A percentile compares a stretch with the other conserved stretches of the same genome.
phyloP scores from a whole-genome alignment of 441 rosid species.

The Eruca vesicaria region DNA sequence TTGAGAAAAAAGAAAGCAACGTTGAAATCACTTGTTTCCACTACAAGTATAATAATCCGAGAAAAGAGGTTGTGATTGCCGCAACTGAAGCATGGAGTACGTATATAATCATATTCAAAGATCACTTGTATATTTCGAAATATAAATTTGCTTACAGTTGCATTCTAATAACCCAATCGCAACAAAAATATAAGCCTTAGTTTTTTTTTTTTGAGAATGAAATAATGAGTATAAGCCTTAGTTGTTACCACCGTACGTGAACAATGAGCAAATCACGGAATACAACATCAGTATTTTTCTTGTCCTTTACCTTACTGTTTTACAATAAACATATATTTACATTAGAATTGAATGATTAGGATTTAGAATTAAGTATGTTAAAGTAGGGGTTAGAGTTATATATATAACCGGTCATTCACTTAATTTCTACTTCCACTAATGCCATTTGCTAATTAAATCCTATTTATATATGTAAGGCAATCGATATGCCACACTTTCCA shows the following conservation, averaged over 20 bases:
- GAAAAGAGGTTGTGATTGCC: conserved; percentile 30
- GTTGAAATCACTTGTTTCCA: background rate
- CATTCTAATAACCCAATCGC: background rate
- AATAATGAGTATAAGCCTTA: background rate
- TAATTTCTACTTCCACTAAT: too few relatives aligned
- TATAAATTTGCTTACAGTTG: background rate
- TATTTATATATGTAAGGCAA: background rate
- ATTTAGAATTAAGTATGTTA: too few relatives aligned
- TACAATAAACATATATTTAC: too few relatives aligned
- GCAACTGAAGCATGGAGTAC: conserved; percentile 35
- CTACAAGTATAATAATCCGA: background rate
- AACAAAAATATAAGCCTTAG: background rate
- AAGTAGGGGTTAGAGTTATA: too few relatives aligned
- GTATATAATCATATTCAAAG: conserved; percentile 24
- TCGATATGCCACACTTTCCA: background rate
- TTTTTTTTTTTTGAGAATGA: too few relatives aligned
- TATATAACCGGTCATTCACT: too few relatives aligned
- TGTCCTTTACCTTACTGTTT: background rate
- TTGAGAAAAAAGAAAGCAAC: background rate
- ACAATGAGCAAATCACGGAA: conserved; percentile 36
- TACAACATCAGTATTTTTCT: background rate
- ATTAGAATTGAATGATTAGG: too few relatives aligned
- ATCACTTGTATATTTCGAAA: conserved; percentile 10
- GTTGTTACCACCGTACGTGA: conserved; percentile 1
- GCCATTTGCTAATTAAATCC: too few relatives aligned